These are phyloP conservation scores for Colletotrichum sp. DNA, from an alignment of 2,329 filamentous ascomycete genomes.

Conservation along the genomic window DNA sequence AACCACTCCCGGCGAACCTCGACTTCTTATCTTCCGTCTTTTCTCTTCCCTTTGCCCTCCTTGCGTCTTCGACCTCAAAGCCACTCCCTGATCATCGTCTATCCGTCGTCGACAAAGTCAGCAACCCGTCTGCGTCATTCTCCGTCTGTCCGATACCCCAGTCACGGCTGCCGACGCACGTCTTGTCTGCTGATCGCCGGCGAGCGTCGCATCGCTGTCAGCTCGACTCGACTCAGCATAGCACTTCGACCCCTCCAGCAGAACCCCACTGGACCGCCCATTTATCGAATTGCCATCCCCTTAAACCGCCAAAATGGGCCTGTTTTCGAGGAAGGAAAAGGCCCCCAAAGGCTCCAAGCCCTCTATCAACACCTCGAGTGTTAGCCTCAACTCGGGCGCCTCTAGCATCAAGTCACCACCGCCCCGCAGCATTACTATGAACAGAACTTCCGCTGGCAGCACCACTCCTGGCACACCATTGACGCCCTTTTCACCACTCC, in stretches of 20 bases:
- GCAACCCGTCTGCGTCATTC: background rate
- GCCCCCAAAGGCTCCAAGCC: conserved; percentile 43
- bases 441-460: conserved; percentile 57
- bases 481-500: conserved; percentile 54
- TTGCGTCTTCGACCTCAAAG: background rate
- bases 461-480: conserved; percentile 50
- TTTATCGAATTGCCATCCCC: background rate
- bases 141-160: background rate
- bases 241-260: background rate
- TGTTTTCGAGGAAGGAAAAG: conserved; percentile 62
- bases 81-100: background rate
- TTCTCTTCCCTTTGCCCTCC: background rate
- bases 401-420: conserved; percentile 51
- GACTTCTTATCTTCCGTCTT: background rate
- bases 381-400: conserved; percentile 55
- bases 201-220: background rate
- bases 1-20: background rate
- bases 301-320: conserved; percentile 47
- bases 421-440: conserved; percentile 39
- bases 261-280: background rate
- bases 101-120: background rate
- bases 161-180: background rate
- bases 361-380: conserved; percentile 47
- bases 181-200: background rate
- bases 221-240: background rate